Evolutionary conservation across 2,329 filamentous ascomycete species (phyloP).

Genomic region (Aspergillus tubingensis): DNA sequence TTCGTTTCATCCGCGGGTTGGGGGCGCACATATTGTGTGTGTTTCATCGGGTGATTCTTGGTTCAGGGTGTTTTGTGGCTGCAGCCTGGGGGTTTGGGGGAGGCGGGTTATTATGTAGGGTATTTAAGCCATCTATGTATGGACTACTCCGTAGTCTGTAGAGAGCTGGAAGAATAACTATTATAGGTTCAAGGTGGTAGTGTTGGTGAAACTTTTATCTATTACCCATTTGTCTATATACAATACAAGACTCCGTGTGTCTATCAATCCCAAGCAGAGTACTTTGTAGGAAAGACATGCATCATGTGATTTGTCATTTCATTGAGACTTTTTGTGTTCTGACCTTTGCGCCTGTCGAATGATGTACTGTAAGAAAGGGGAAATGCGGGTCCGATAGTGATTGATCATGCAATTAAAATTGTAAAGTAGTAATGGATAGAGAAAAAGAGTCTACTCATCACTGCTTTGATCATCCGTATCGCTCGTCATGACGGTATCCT

Average conservation of each 20-base stretch:
- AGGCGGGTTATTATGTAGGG: not conserved
- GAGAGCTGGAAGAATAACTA: too few species aligned
- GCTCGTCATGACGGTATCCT: constrained; percentile 36
- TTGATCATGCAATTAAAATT: not conserved
- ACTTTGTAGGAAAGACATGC: not conserved
- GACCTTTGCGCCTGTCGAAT: not conserved
- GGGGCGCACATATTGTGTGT: not conserved
- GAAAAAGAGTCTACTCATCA: constrained; percentile 24
- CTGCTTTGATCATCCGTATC: constrained; percentile 40
- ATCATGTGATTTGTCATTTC: not conserved
- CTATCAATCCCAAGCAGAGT: not conserved
- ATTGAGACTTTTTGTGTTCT: not conserved
- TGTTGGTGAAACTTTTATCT: not conserved
- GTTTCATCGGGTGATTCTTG: not conserved
- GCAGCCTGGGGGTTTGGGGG: not conserved
- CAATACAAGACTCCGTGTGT: not conserved
- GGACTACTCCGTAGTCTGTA: too few species aligned
- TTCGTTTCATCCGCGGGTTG: not conserved
- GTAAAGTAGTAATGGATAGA: not conserved
- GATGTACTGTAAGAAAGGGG: not conserved
- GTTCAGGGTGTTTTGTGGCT: not conserved
- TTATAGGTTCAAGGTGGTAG: too few species aligned
- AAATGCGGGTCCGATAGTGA: not conserved
- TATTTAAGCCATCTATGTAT: too few species aligned
- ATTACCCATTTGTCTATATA: not conserved